These are phyloP conservation scores for Phyllostachys edulis DNA, from an alignment of 176 grass and related monocot species.

Conservation along the genomic window DNA sequence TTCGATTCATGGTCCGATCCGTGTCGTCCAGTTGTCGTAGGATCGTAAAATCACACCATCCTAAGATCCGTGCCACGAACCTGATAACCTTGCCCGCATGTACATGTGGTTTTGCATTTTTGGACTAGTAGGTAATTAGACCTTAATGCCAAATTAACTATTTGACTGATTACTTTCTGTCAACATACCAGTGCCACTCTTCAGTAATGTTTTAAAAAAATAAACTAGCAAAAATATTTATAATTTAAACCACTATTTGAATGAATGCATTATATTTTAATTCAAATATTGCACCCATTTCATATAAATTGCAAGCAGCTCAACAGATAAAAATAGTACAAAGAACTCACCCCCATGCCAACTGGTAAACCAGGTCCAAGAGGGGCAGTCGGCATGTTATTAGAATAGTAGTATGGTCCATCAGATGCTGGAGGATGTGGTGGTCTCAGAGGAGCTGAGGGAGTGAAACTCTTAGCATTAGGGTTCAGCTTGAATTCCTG, in stretches of 20 bases:
- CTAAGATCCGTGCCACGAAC: no score
- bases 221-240: not conserved
- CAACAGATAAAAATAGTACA: not conserved
- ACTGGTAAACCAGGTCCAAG: slow-evolving; percentile 55
- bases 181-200: not conserved
- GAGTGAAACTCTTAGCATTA: slow-evolving; percentile 71
- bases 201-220: not conserved
- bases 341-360: slow-evolving; percentile 61
- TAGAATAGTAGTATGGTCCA: slow-evolving; percentile 68
- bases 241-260: not conserved
- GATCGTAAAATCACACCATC: no score
- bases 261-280: slow-evolving; percentile 5
- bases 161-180: slow-evolving; percentile 2
- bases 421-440: slow-evolving; percentile 48
- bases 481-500: slow-evolving; percentile 81
- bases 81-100: no score
- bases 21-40: no score
- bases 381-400: slow-evolving; percentile 37
- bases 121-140: slow-evolving; percentile 13
- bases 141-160: slow-evolving; percentile 7
- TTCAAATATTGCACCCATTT: not conserved
- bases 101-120: no score
- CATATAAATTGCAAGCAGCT: slow-evolving; percentile 5
- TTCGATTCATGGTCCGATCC: no score
- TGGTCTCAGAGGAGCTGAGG: slow-evolving; percentile 39